A percentile compares a stretch with the other conserved stretches of the same genome.
Evolutionary conservation across 2,329 filamentous ascomycete species (phyloP).

Genomic region (Clonostachys sp.): DNA sequence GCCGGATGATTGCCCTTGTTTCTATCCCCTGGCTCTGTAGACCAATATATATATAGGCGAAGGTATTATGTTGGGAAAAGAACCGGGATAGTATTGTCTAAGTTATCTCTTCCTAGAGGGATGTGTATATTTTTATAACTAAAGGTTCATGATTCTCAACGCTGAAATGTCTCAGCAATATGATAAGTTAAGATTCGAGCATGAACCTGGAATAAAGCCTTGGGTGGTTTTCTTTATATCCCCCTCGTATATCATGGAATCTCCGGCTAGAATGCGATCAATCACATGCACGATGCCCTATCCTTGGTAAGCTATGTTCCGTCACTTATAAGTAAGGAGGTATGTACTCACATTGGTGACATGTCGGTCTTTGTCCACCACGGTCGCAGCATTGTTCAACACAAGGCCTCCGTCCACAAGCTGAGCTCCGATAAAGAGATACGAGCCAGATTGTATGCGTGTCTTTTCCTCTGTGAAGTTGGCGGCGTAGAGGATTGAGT

Average conservation of each 20-base stretch:
- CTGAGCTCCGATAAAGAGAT: background rate
- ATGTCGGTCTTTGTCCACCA: background rate
- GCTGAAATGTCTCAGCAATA: background rate
- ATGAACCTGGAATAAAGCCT: background rate
- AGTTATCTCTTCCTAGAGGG: background rate
- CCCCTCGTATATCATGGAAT: background rate
- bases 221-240: background rate
- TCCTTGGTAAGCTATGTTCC: background rate
- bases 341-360: background rate
- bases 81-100: background rate
- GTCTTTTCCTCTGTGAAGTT: background rate
- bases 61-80: background rate
- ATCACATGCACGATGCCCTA: background rate
- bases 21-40: no score
- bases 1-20: no score
- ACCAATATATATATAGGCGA: background rate
- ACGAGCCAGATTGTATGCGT: background rate
- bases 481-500: background rate
- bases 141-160: background rate
- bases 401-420: background rate
- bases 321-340: background rate
- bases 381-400: background rate
- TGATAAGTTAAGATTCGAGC: background rate
- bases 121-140: background rate
- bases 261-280: background rate